A percentile compares a stretch with the other conserved stretches of the same genome.
Conservation (phyloP, 2,329 filamentous ascomycete genomes). For the Aureobasidium sp. region DNA sequence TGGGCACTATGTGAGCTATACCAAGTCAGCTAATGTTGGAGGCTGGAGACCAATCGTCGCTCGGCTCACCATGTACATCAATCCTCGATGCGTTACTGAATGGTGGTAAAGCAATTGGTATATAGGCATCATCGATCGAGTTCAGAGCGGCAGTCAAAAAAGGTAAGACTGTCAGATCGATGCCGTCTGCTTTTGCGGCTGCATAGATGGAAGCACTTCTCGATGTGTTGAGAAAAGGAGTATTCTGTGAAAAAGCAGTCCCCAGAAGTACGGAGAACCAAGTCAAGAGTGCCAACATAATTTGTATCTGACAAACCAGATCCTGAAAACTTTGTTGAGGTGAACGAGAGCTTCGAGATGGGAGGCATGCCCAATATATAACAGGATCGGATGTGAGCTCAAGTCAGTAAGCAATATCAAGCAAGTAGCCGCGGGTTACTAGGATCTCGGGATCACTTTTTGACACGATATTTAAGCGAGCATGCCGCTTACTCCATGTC, state of each 20-base stretch:
- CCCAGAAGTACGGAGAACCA: background rate
- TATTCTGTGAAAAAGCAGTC: background rate
- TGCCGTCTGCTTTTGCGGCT: background rate
- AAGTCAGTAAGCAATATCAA: background rate
- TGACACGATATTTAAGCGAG: background rate
- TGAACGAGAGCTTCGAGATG: background rate
- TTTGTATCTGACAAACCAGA: background rate
- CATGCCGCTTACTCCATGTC: background rate
- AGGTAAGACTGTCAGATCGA: background rate
- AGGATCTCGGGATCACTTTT: background rate
- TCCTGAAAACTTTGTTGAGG: background rate
- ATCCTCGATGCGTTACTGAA: background rate
- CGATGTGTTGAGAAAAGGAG: background rate
- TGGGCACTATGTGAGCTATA: background rate
- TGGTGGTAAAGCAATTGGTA: background rate
- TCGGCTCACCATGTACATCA: background rate
- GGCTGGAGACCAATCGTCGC: background rate
- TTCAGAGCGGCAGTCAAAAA: background rate
- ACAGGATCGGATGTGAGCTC: background rate
- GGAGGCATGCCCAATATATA: background rate
- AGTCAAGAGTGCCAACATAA: background rate
- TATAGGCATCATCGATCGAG: background rate
- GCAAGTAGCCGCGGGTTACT: background rate
- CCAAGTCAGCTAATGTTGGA: background rate
- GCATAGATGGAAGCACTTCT: background rate